phyloP scores from a whole-genome alignment of 768 basidiomycete species.

The Amanita subjunquillea region DNA sequence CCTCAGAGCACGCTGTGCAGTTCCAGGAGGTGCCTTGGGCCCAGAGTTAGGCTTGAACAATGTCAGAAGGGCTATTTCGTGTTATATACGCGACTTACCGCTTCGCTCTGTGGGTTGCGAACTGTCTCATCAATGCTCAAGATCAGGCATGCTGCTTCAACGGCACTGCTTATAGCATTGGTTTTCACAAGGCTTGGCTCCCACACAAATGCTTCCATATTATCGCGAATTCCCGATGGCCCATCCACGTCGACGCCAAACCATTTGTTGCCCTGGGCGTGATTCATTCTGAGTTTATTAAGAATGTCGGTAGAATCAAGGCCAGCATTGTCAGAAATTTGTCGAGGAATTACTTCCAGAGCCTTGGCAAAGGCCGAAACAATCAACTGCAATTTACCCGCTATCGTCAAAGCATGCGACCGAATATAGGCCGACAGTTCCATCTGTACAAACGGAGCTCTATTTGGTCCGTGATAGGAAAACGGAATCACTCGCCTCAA shows the following conservation, averaged over 20 bases:
- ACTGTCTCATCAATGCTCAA: slow-evolving; percentile 97
- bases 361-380: slow-evolving; percentile 95
- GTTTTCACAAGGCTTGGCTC: slow-evolving; percentile 92
- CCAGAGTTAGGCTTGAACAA: slow-evolving; percentile 58
- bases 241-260: slow-evolving; percentile 93
- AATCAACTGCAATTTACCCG: slow-evolving; percentile 91
- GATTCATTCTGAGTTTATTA: slow-evolving; percentile 95
- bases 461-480: neutral
- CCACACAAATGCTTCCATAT: slow-evolving; percentile 98
- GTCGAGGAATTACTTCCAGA: slow-evolving; percentile 93
- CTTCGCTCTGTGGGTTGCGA: slow-evolving; percentile 88
- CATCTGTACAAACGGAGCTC: slow-evolving; percentile 51
- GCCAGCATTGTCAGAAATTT: slow-evolving; percentile 98
- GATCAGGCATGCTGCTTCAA: slow-evolving; percentile 94
- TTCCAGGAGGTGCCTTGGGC: slow-evolving; percentile 88
- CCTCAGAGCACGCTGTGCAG: slow-evolving; percentile 76
- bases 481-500: slow-evolving; percentile 52
- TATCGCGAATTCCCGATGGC: slow-evolving; percentile 80
- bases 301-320: slow-evolving; percentile 95
- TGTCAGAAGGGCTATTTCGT: slow-evolving; percentile 9
- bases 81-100: slow-evolving; percentile 39
- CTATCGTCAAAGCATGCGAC: slow-evolving; percentile 82
- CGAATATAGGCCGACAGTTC: slow-evolving; percentile 93
- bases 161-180: slow-evolving; percentile 91
- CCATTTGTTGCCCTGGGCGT: slow-evolving; percentile 84